Base-by-base conservation (phyloP, 1,284 basidiomycete species). In the Pyrrhoderma noxium region DNA sequence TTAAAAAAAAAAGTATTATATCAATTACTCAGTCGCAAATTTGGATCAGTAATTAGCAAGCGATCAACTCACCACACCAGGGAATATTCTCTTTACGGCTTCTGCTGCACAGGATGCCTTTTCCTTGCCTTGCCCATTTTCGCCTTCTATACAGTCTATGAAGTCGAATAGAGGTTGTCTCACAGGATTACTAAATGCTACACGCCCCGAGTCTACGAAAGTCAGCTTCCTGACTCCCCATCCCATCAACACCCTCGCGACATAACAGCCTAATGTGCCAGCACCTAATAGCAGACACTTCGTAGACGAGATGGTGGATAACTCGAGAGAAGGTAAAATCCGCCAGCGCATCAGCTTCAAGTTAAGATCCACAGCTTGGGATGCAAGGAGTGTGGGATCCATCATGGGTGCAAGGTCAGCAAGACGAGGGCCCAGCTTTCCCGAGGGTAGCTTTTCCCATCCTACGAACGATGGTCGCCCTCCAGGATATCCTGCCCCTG, bases 341-440 rank as follows among this genome's bases (percentile, higher is more conserved):
- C 95, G 79, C 95, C 95, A 99, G 25, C 93, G 79, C 95, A 99
- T 98, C 21, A 99, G 77, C 66, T 98, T 98, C 48, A 99, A 73
- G 64, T 99, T 99, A 31, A 99, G 74, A 66, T 97, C 93, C 8
- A 98, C 92, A 0, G 96, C 96, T 67, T 98, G 95, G 58, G 93
- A 85, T 0, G 96, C 94, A 5, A 98, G 76, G 25, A 37, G 35
- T 40, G 74, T 70, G 0, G 95, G 96, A 65, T 98, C 93, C 89
- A 98, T 94, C 82, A 95, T 89, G 0, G 93, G 88, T 5, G 89
- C 93, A 2, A 99, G 69, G 69, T 98, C 93, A 0, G 92, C 93
- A 40, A 94, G 63, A n/a, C 91, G 77, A 16, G 93, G 89, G 0
- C 81, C 88, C 3, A 99, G 73, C 63, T 94, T 95, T 11, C 85